Conservation (phyloP, 2,329 filamentous ascomycete genomes). For the Uncinocarpus reesii region DNA sequence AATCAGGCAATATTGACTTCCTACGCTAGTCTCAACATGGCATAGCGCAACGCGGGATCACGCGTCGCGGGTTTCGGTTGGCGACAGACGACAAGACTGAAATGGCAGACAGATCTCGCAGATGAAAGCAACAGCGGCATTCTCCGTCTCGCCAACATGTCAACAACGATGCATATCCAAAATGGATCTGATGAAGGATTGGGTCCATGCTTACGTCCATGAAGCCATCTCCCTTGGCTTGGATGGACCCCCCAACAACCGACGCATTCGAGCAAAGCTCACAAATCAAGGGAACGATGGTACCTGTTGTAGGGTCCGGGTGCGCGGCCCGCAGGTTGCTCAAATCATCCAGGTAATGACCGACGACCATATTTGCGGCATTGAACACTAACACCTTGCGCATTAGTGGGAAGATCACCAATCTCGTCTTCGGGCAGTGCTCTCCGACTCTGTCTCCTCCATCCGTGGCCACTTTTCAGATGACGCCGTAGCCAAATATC, state of each 20-base stretch:
- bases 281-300: slow-evolving; percentile 25
- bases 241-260: not conserved
- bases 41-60: no score
- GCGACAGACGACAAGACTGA: no score
- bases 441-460: slow-evolving; percentile 30
- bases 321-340: slow-evolving; percentile 16
- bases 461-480: slow-evolving; percentile 27
- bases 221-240: slow-evolving; percentile 14
- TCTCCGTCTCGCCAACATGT: no score
- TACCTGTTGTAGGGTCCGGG: slow-evolving; percentile 26
- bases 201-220: slow-evolving; percentile 17
- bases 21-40: no score
- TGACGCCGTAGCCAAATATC: slow-evolving; percentile 22
- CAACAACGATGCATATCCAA: not conserved
- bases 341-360: slow-evolving; percentile 26
- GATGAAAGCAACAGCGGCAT: no score
- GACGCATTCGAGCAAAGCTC: not conserved
- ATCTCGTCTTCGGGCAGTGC: slow-evolving; percentile 17
- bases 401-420: slow-evolving; percentile 23
- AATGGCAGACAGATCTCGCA: no score
- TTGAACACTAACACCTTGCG: slow-evolving; percentile 1
- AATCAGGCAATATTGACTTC: not conserved
- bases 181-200: slow-evolving; percentile 20
- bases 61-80: no score
- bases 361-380: not conserved